A percentile compares a stretch with the other conserved stretches of the same genome.
These are phyloP conservation scores for Pyrus pyrifolia DNA, from an alignment of 306 rosid species.

Conservation along the genomic window DNA sequence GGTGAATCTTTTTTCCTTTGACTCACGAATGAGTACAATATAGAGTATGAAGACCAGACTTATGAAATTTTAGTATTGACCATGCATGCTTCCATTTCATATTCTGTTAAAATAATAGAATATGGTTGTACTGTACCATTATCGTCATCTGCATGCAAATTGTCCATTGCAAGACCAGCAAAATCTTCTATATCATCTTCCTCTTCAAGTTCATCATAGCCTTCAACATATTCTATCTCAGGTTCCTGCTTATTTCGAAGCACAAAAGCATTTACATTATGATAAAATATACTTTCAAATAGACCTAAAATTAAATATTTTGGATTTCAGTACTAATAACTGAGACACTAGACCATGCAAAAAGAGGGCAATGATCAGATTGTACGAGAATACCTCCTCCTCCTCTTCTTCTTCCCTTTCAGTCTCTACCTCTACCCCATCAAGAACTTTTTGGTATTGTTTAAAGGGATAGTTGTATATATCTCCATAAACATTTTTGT, in stretches of 20 bases:
- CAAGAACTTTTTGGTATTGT: slow-evolving; percentile 46
- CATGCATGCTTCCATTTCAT: not conserved
- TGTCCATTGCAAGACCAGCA: slow-evolving; percentile 33
- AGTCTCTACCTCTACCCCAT: slow-evolving; percentile 31
- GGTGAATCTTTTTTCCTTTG: not conserved
- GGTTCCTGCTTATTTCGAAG: slow-evolving; percentile 49
- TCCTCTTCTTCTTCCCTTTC: slow-evolving; percentile 49
- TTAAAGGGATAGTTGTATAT: slow-evolving; percentile 53
- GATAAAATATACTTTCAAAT: not conserved
- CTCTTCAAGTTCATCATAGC: slow-evolving; percentile 62
- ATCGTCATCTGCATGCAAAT: slow-evolving; percentile 33
- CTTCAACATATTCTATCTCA: slow-evolving; percentile 71
- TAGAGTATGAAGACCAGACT: not conserved
- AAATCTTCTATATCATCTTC: slow-evolving; percentile 89
- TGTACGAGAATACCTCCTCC: slow-evolving; percentile 51
- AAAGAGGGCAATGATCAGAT: not conserved
- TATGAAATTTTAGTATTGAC: not conserved
- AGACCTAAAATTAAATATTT: not conserved
- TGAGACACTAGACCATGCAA: not conserved
- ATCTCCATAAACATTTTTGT: slow-evolving; percentile 55
- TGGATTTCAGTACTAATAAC: slow-evolving; percentile 14
- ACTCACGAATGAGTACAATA: not conserved
- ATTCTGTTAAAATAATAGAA: not conserved
- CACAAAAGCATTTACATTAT: not conserved
- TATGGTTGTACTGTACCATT: slow-evolving; percentile 37